phyloP scores from a whole-genome alignment of 176 grass and related monocot species.

The Pharus latifolius region DNA sequence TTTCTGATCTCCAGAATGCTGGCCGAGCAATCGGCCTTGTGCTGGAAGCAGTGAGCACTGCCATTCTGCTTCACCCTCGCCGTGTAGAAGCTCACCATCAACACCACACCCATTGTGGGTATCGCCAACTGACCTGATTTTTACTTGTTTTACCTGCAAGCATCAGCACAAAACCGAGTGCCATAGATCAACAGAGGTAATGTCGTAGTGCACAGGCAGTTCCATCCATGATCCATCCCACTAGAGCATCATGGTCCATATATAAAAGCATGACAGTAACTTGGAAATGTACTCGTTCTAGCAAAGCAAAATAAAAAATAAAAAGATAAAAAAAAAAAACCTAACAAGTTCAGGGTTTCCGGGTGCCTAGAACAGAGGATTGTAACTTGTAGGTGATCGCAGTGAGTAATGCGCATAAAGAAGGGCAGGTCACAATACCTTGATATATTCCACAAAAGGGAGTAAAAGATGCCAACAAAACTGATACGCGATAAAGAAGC shows the following conservation, averaged over 20 bases:
- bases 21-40: constrained; percentile 59
- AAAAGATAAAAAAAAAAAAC: background rate
- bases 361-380: background rate
- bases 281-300: too few relatives aligned
- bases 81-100: constrained; percentile 68
- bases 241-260: too few relatives aligned
- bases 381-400: background rate
- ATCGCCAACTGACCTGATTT: constrained; percentile 39
- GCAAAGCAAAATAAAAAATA: too few relatives aligned
- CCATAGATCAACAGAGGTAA: background rate
- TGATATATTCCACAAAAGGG: constrained; percentile 86
- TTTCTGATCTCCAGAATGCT: constrained; percentile 9
- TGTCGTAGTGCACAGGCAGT: background rate
- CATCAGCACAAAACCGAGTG: background rate
- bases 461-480: constrained; percentile 76
- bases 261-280: too few relatives aligned
- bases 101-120: constrained; percentile 73
- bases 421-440: constrained; percentile 33
- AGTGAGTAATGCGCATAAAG: background rate
- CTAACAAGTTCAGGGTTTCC: background rate
- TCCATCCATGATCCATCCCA: too few relatives aligned
- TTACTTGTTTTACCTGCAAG: constrained; percentile 76
- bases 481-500: constrained; percentile 70
- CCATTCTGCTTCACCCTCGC: constrained; percentile 37
- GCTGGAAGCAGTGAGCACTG: constrained; percentile 60